Percentiles rank a stretch among this genome's conserved stretches.
Conservation (phyloP, 257 asterid genomes). For the Solanum pennellii region DNA sequence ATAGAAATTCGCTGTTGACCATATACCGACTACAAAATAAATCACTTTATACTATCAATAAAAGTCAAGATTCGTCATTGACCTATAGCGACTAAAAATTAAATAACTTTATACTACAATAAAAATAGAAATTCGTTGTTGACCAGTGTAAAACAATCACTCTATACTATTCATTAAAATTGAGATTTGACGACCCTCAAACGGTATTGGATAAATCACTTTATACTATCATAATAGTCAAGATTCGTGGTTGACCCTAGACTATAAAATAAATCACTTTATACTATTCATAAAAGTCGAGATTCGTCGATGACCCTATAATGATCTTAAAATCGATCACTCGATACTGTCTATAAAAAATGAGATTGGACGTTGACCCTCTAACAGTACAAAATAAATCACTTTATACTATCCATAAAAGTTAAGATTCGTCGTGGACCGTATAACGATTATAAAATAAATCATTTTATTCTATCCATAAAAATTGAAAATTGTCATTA, state of each 20-base stretch:
- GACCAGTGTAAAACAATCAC: not conserved
- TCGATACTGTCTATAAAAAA: not conserved
- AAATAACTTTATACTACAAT: not conserved
- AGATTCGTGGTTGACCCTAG: not conserved
- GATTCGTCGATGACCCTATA: not conserved
- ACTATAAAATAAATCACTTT: not conserved
- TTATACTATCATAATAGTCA: not conserved
- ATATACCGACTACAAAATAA: not conserved
- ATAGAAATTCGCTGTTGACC: not conserved
- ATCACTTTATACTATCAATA: too few relatives aligned
- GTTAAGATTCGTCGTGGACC: not conserved
- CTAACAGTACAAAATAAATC: not conserved
- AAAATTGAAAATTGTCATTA: not conserved
- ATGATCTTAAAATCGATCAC: not conserved
- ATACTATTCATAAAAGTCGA: not conserved
- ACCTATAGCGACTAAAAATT: not conserved
- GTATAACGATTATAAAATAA: not conserved
- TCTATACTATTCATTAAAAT: not conserved
- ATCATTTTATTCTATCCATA: not conserved
- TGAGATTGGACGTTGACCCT: not conserved
- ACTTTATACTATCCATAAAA: not conserved
- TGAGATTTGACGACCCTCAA: not conserved
- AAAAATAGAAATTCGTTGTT: not conserved
- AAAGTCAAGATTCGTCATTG: not conserved
- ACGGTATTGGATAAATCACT: not conserved